A percentile compares a stretch with the other conserved stretches of the same genome.
Evolutionary conservation across 495 filamentous ascomycete genomes (phyloP).

Genomic region (Lichenothelia convexa): DNA sequence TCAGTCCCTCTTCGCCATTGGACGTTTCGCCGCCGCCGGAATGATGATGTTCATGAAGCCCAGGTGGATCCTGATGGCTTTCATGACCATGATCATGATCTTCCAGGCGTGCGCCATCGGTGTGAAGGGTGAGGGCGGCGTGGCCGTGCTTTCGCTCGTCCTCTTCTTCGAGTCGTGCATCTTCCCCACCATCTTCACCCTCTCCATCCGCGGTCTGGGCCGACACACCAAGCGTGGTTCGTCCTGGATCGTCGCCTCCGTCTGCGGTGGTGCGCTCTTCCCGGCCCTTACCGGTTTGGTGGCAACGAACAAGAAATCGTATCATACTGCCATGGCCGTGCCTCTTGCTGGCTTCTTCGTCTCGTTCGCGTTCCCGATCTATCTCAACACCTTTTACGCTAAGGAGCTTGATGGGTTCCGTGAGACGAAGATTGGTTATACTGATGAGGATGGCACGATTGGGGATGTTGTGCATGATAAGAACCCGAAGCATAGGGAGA

Average conservation of each 20-base stretch:
- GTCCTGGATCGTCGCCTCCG: conserved; percentile 46
- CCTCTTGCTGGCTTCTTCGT: conserved; percentile 21
- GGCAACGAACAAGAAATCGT: conserved; percentile 28
- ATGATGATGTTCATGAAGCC: conserved; percentile 26
- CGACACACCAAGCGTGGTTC: conserved; percentile 52
- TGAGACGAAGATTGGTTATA: conserved; percentile 18
- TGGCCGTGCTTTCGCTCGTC: conserved; percentile 42
- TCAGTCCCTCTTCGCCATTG: conserved; percentile 47
- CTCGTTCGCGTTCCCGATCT: conserved; percentile 27
- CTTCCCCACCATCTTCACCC: conserved; percentile 54
- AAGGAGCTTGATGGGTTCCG: conserved; percentile 29
- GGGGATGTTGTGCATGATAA: conserved; percentile 1
- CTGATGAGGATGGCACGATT: conserved; percentile 9
- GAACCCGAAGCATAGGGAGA: too few relatives aligned
- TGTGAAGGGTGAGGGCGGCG: background rate
- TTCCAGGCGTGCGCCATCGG: conserved; percentile 40
- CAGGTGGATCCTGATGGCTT: conserved; percentile 17
- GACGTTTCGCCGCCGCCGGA: conserved; percentile 39
- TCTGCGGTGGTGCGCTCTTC: conserved; percentile 48
- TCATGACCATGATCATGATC: conserved; percentile 23
- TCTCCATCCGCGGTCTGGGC: conserved; percentile 50
- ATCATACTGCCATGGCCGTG: conserved; percentile 23
- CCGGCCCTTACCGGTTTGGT: conserved; percentile 45
- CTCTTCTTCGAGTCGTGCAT: conserved; percentile 54
- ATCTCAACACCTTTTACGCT: conserved; percentile 28